Percentiles rank a stretch among this genome's conserved stretches.
Evolutionary conservation across 768 basidiomycete species (phyloP).

Genomic region (Rhizopogon rudus): DNA sequence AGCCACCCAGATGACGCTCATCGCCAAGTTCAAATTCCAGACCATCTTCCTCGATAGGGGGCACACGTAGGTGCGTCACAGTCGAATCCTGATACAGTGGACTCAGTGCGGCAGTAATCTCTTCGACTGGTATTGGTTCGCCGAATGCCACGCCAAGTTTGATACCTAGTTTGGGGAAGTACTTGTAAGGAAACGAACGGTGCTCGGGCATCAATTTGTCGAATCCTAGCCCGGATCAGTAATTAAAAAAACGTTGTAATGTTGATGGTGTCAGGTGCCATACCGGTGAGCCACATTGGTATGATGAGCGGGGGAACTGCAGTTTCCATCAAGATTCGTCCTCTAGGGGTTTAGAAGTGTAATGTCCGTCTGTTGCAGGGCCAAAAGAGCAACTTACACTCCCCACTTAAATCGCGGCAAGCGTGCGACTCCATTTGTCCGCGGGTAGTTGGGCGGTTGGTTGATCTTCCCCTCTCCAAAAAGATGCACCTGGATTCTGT

Average conservation of each 20-base stretch:
- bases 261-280: constrained; percentile 3
- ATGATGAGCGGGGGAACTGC: constrained; percentile 70
- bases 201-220: constrained; percentile 90
- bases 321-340: constrained; percentile 75
- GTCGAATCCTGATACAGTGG: background rate
- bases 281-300: constrained; percentile 91
- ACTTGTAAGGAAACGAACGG: constrained; percentile 69
- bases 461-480: constrained; percentile 89
- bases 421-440: constrained; percentile 36
- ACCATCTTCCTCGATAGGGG: constrained; percentile 13
- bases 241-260: background rate
- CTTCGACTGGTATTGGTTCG: constrained; percentile 51
- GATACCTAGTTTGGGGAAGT: constrained; percentile 56
- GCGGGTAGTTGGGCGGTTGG: constrained; percentile 54
- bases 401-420: constrained; percentile 93
- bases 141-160: constrained; percentile 78
- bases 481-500: constrained; percentile 67
- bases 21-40: background rate
- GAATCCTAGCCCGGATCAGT: constrained; percentile 45
- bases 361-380: background rate
- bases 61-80: constrained; percentile 2
- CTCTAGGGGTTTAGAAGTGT: constrained; percentile 37
- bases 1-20: constrained; percentile 1
- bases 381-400: constrained; percentile 52
- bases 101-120: constrained; percentile 24